phyloP scores from a whole-genome alignment of 495 filamentous ascomycete genomes.

The Neurospora hispaniola region DNA sequence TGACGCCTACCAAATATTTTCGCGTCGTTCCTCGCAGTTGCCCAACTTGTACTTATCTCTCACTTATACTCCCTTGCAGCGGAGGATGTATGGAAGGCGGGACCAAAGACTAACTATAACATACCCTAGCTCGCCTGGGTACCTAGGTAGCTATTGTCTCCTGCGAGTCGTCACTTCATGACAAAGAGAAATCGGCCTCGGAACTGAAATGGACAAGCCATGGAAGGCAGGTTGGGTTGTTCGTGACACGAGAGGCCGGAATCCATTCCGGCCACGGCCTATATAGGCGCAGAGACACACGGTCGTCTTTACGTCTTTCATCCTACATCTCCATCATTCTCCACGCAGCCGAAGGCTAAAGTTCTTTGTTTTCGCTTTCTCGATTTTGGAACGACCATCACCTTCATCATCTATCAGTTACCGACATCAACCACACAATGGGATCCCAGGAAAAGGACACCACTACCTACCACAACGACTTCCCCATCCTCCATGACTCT shows the following conservation, averaged over 20 bases:
- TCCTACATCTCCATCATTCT: slow-evolving; percentile 9
- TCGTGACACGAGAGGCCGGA: slow-evolving; percentile 39
- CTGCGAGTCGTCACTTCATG: slow-evolving; percentile 5
- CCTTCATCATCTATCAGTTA: slow-evolving; percentile 7
- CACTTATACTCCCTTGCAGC: not conserved
- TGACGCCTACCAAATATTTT: not conserved
- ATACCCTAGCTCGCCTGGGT: not conserved
- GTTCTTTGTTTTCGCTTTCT: not conserved
- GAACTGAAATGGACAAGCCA: not conserved
- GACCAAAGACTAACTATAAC: not conserved
- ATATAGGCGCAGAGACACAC: slow-evolving; percentile 40
- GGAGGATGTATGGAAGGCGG: not conserved
- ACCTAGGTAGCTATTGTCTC: not conserved
- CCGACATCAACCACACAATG: slow-evolving; percentile 22
- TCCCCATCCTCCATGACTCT: slow-evolving; percentile 30
- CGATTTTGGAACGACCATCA: not conserved
- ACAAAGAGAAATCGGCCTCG: slow-evolving; percentile 19
- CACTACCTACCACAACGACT: slow-evolving; percentile 12
- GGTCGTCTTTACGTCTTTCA: slow-evolving; percentile 12
- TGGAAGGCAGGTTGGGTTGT: not conserved
- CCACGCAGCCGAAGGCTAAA: not conserved
- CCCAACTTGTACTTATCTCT: not conserved
- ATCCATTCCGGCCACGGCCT: slow-evolving; percentile 50
- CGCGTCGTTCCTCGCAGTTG: not conserved
- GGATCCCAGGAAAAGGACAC: slow-evolving; percentile 19